Evolutionary conservation across 2,329 filamentous ascomycete genomes (phyloP).

Genomic region (Raffaelea ambrosiae): DNA sequence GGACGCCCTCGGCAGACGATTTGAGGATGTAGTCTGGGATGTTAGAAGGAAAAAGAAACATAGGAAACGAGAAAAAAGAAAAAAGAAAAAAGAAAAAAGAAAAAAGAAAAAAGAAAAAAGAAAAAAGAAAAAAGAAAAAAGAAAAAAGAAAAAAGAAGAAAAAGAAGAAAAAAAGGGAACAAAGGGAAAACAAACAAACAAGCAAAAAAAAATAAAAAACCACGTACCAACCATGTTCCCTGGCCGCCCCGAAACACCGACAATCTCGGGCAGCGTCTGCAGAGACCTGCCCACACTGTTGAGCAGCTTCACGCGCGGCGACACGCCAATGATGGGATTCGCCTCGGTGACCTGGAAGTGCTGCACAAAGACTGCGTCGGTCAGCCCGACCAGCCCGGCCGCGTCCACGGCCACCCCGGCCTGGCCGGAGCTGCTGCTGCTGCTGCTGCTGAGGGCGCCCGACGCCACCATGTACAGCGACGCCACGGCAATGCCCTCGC

Average conservation of each 20-base stretch:
- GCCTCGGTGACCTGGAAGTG: slow-evolving; percentile 28
- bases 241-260: slow-evolving; percentile 1
- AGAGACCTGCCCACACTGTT: slow-evolving; percentile 5
- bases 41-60: neutral
- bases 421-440: no score
- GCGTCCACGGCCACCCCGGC: slow-evolving; percentile 24
- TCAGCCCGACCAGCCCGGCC: slow-evolving; percentile 20
- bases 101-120: neutral
- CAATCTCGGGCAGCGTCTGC: neutral
- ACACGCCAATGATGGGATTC: slow-evolving; percentile 4
- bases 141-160: neutral
- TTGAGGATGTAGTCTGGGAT: slow-evolving; percentile 9
- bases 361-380: slow-evolving; percentile 22
- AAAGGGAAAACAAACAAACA: neutral
- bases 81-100: neutral
- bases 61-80: neutral
- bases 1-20: neutral
- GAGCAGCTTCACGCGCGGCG: slow-evolving; percentile 6
- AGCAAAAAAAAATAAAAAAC: neutral
- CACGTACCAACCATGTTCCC: slow-evolving; percentile 6
- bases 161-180: neutral
- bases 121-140: neutral
- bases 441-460: slow-evolving; percentile 28
- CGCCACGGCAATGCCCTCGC: slow-evolving; percentile 43
- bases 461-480: slow-evolving; percentile 39